A percentile compares a stretch with the other conserved stretches of the same genome.
These are phyloP conservation scores for Exophiala viscosa DNA, from an alignment of 2,329 filamentous ascomycete genomes.

Conservation along the genomic window DNA sequence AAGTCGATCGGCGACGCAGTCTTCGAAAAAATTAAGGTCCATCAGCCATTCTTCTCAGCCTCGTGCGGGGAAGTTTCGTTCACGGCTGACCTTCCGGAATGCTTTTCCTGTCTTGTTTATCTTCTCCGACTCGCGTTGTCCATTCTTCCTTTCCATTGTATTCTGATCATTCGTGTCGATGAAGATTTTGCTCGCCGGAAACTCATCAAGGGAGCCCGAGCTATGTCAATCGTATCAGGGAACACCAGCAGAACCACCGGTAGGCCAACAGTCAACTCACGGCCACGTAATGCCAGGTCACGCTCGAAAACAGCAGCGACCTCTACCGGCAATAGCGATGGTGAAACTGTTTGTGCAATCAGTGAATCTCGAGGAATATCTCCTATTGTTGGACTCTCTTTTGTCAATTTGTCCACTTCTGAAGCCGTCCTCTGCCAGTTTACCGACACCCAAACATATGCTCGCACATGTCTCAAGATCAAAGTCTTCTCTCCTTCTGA, in stretches of 20 bases:
- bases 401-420: constrained; percentile 80
- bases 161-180: not conserved
- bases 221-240: not conserved
- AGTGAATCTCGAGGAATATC: constrained; percentile 83
- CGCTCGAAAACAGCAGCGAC: constrained; percentile 54
- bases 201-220: not conserved
- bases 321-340: constrained; percentile 53
- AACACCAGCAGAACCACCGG: not conserved
- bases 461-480: constrained; percentile 82
- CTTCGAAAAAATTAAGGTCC: constrained; percentile 7
- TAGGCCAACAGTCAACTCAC: constrained; percentile 2
- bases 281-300: constrained; percentile 15
- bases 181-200: no score
- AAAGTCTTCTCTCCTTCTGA: constrained; percentile 73
- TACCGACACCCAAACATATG: constrained; percentile 87
- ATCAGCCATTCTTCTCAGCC: constrained; percentile 4
- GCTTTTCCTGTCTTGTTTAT: not conserved
- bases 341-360: constrained; percentile 82
- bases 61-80: constrained; percentile 8
- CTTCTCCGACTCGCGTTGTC: not conserved
- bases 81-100: constrained; percentile 9
- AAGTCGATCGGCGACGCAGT: not conserved
- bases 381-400: constrained; percentile 78
- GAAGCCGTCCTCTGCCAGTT: constrained; percentile 87
- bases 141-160: not conserved